Percentiles rank a stretch among this genome's conserved stretches.
Conservation (phyloP, 768 basidiomycete genomes). For the Calvatia gigantea region DNA sequence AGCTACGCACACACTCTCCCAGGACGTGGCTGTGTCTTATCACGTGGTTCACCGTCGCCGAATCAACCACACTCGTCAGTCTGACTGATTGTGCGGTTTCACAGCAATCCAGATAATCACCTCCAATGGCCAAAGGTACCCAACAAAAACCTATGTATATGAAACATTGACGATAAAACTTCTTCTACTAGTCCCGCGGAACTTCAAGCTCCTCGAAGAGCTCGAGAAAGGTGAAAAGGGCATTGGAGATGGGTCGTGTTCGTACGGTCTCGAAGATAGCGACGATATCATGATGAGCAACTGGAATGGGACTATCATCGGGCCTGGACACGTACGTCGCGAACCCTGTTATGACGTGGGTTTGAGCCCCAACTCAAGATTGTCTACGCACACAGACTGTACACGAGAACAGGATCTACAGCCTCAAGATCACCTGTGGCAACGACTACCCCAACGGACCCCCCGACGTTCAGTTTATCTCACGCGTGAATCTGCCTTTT, state of each 20-base stretch:
- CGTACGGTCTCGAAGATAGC: constrained; percentile 91
- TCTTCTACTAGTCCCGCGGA: constrained; percentile 74
- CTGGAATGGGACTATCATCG: constrained; percentile 99
- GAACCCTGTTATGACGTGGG: neutral
- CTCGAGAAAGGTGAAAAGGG: constrained; percentile 99
- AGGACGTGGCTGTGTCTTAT: constrained; percentile 26
- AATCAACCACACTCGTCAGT: too few relatives aligned
- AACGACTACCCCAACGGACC: constrained; percentile 71
- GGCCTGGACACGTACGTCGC: constrained; percentile 85
- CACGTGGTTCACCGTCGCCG: too few relatives aligned
- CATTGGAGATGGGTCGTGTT: constrained; percentile 96
- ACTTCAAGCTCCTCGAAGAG: constrained; percentile 95
- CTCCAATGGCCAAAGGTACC: constrained; percentile 62
- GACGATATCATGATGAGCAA: constrained; percentile 97
- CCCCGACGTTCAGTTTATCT: constrained; percentile 82
- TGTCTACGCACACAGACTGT: constrained; percentile 61
- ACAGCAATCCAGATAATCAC: constrained; percentile 20
- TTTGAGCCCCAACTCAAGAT: too few relatives aligned
- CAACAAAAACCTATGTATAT: neutral
- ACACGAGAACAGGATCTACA: constrained; percentile 99
- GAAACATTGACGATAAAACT: neutral
- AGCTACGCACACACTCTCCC: too few relatives aligned
- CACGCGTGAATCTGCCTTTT: constrained; percentile 91
- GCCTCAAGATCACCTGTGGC: constrained; percentile 85
- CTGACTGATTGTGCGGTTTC: too few relatives aligned